Evolutionary conservation across 768 basidiomycete species (phyloP).

Genomic region (Leccinum barrowsii): DNA sequence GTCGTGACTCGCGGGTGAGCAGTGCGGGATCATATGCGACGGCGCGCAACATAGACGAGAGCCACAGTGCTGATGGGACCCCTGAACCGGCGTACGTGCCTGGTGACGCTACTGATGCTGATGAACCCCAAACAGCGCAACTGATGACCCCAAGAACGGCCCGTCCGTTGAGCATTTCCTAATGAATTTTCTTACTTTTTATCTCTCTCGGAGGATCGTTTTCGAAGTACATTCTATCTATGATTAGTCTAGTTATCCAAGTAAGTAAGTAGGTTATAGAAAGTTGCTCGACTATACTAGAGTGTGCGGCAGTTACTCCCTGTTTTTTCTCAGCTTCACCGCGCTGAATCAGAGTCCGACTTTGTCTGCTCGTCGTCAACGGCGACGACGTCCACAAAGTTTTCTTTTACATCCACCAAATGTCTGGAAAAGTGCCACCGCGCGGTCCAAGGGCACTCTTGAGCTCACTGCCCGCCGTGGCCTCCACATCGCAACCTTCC

Average conservation of each 20-base stretch:
- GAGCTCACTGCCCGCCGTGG: constrained; percentile 38
- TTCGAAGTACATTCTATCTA: no score
- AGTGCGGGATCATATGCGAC: constrained; percentile 13
- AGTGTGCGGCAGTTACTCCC: not conserved
- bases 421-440: constrained; percentile 80
- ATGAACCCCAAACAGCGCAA: constrained; percentile 14
- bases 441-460: constrained; percentile 68
- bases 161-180: constrained; percentile 6
- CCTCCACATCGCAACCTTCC: constrained; percentile 29
- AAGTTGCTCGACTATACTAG: no score
- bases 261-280: no score
- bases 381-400: constrained; percentile 17
- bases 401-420: not conserved
- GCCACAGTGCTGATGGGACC: not conserved
- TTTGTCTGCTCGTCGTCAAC: constrained; percentile 22
- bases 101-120: constrained; percentile 3
- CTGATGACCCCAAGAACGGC: constrained; percentile 19
- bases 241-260: not conserved
- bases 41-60: constrained; percentile 1
- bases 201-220: no score
- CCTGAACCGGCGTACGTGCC: not conserved
- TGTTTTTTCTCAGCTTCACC: constrained; percentile 18
- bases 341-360: not conserved
- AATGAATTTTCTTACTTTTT: not conserved
- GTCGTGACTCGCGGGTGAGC: constrained; percentile 14